Conservation (phyloP, 768 basidiomycete species). For the Leccinum ochraceum region DNA sequence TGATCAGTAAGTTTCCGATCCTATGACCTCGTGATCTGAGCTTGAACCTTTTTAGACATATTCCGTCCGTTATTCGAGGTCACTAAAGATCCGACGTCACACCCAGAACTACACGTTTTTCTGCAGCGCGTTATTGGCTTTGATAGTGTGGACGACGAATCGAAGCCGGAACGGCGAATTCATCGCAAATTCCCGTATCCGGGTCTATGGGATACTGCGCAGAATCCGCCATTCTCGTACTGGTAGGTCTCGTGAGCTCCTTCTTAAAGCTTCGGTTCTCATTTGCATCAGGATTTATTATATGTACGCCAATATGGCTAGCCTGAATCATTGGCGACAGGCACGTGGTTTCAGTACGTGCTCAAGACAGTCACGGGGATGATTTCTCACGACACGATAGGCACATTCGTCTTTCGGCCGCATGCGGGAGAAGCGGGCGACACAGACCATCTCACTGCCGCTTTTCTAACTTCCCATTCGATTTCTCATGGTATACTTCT, state of each 20-base stretch:
- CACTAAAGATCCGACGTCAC: slow-evolving; percentile 83
- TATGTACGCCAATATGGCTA: slow-evolving; percentile 96
- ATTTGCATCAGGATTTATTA: slow-evolving; percentile 80
- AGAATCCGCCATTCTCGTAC: slow-evolving; percentile 94
- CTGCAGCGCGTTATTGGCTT: slow-evolving; percentile 95
- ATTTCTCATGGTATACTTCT: slow-evolving; percentile 99
- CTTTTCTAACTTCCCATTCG: slow-evolving; percentile 95
- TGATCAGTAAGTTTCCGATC: slow-evolving; percentile 65
- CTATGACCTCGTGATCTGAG: neutral
- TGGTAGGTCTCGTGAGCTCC: slow-evolving; percentile 55
- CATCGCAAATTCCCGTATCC: slow-evolving; percentile 96
- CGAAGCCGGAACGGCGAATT: slow-evolving; percentile 86
- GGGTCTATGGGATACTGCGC: slow-evolving; percentile 81
- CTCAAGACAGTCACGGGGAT: slow-evolving; percentile 1
- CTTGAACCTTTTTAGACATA: slow-evolving; percentile 57
- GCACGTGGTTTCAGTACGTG: slow-evolving; percentile 85
- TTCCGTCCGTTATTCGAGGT: slow-evolving; percentile 96
- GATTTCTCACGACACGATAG: slow-evolving; percentile 49
- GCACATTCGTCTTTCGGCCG: slow-evolving; percentile 60
- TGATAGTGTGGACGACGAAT: slow-evolving; percentile 99
- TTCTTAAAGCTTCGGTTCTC: slow-evolving; percentile 5
- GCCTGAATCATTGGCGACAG: slow-evolving; percentile 90
- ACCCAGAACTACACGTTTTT: slow-evolving; percentile 95
- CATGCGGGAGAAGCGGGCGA: slow-evolving; percentile 99
- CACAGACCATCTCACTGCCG: slow-evolving; percentile 94